Evolutionary conservation across 768 basidiomycete species (phyloP).

Genomic region (Xerocomus potaroensis): DNA sequence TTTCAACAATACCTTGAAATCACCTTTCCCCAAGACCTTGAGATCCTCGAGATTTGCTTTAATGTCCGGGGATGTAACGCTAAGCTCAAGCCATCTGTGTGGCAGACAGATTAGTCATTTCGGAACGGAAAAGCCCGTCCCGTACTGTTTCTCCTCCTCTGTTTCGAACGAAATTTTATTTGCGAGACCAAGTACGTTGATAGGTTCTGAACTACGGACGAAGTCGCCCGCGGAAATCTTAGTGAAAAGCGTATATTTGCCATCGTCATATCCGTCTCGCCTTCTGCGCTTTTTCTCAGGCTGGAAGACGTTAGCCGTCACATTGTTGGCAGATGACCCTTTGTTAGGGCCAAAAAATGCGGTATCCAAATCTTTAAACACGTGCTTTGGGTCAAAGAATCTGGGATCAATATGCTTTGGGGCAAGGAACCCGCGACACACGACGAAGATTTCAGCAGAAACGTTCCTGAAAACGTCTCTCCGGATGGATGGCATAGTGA

Average conservation of each 20-base stretch:
- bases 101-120: conserved; percentile 4
- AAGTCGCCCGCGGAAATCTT: conserved; percentile 67
- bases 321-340: conserved; percentile 58
- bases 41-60: conserved; percentile 84
- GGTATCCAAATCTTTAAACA: conserved; percentile 86
- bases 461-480: conserved; percentile 64
- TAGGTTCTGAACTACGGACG: conserved; percentile 64
- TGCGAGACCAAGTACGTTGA: conserved; percentile 69
- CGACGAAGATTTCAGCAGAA: conserved; percentile 99
- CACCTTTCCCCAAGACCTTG: conserved; percentile 95
- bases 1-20: conserved; percentile 89
- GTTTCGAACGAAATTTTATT: conserved; percentile 75
- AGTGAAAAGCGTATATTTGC: conserved; percentile 88
- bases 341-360: conserved; percentile 43
- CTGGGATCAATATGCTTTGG: conserved; percentile 96
- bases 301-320: conserved; percentile 88
- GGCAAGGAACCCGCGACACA: conserved; percentile 91
- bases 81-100: conserved; percentile 65
- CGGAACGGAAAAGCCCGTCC: conserved; percentile 2
- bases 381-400: conserved; percentile 95
- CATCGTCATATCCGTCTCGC: conserved; percentile 93
- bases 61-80: conserved; percentile 75
- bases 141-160: conserved; percentile 82
- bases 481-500: not conserved
- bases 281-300: conserved; percentile 94